Evolutionary conservation across 192 early-diverging fungal genomes (phyloP).

Genomic region (Thoreauomyces humboldtii): DNA sequence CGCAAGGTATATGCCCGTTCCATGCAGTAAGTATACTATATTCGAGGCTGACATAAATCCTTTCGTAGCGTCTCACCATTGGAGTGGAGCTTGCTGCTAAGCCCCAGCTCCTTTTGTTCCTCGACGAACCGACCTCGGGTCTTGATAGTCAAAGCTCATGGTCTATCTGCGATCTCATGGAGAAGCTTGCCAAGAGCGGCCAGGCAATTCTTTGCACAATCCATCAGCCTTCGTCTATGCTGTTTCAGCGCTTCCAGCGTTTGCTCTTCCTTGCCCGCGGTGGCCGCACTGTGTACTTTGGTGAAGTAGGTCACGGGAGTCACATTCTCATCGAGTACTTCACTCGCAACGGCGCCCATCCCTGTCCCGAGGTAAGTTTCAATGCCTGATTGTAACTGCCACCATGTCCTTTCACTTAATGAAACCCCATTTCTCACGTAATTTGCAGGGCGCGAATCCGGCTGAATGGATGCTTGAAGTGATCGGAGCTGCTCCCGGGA

Average conservation of each 20-base stretch:
- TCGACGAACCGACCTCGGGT: conserved; percentile 90
- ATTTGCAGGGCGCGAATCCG: conserved; percentile 74
- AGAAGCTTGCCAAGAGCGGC: conserved; percentile 67
- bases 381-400: no score
- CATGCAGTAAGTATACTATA: no score
- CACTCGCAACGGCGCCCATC: conserved; percentile 65
- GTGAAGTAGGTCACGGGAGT: conserved; percentile 65
- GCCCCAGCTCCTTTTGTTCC: conserved; percentile 83
- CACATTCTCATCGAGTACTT: conserved; percentile 67
- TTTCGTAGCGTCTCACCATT: conserved; percentile 80
- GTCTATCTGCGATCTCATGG: conserved; percentile 75
- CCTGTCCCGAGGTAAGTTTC: conserved; percentile 56
- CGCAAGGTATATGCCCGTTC: no score
- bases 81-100: conserved; percentile 82
- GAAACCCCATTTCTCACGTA: no score
- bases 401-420: no score
- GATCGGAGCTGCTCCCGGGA: conserved; percentile 60
- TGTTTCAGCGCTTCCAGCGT: conserved; percentile 78
- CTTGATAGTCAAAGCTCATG: conserved; percentile 65
- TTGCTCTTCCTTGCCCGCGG: conserved; percentile 68
- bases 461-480: conserved; percentile 84
- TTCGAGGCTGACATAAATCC: no score
- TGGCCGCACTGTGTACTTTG: conserved; percentile 59
- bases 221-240: conserved; percentile 80
- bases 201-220: conserved; percentile 70